Base-by-base conservation (phyloP, 306 rosid genomes). In the Benincasa hispida region DNA sequence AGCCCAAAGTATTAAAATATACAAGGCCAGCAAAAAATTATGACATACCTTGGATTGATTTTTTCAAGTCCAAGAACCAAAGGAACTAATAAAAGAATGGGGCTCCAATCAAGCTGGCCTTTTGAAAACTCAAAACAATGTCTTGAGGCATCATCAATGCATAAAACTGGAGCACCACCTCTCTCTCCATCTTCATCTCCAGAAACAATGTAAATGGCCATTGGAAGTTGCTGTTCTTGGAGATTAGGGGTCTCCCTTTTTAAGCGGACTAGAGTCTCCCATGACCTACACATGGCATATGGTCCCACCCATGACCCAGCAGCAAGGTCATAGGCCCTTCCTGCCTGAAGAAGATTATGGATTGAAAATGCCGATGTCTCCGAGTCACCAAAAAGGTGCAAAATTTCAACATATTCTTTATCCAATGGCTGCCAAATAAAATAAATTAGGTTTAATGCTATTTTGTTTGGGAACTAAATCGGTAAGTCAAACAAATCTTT, bases 301-400 rank as follows among this genome's bases (percentile, higher is more conserved):
- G 99, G 99, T 21, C 99, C 99, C 76, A 94, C 91, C 99, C 99
- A 94, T 60, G 97, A 94, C 62, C 99, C 99, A 73, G 90, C 93
- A 70, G 96, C 91, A 25, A 94, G 93, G 79, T 85, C 89, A 82
- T 94, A 94, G 84, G 87, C 86, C 80, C 83, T 90, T 61, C 99
- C 99, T 54, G 96, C 95, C 74, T 85, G 85, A 77, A 94, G 94
- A 82, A 94, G 93, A 81, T 90, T 94, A 86, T 92, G 99, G 61
- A 94, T 87, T 21, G 99, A 94, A 75, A 92, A 94, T 63, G 81
- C 74, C 15, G 88, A 86, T 30, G 85, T 83, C 83, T 84, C 93
- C 17, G 91, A 86, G 89, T 94, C 99, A 79, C 97, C 96, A 85
- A 94, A 94, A 39, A 58, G 90, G 53, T 79, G 88, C 89, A 94